Base-by-base conservation (phyloP, 139 green algal species). In the Penium margaritaceum region DNA sequence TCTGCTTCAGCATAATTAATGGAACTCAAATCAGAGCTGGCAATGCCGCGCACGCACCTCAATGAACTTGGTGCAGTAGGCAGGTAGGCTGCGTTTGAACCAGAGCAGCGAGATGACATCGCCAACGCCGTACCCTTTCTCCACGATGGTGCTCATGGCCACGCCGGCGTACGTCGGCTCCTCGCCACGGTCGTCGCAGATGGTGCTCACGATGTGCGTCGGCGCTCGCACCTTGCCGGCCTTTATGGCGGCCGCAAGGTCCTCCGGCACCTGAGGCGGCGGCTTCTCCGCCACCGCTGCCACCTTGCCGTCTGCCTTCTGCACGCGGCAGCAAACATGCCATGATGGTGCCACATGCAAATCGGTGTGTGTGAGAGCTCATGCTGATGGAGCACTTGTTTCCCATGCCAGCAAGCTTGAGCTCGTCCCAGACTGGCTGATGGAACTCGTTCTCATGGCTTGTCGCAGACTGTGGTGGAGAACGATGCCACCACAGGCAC, bases 41-140 rank as follows among this genome's bases (percentile, higher is more conserved):
- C n/a, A n/a, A n/a, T n/a, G n/a, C n/a, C n/a, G n/a, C n/a, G n/a
- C n/a, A n/a, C n/a, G 46, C 37, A 74, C 74, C 69, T 97, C 91
- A 36, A 97, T 95, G 84, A 97, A 97, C 65, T 90, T 87, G 33
- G 90, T 94, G 38, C 90, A 93, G 75, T 97, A 97, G 53, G 67
- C 75, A 6, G 89, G 89, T 2, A 87, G 82, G n/a, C 29, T 62
- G 47, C 81, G 80, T 63, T 86, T 86, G 53, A 86, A 88, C 86
- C 86, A 95, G 54, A 95, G 85, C 84, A 95, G 76, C 14, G 69
- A 74, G 51, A 97, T 89, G 54, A 95, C 92, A 69, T 97, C 91
- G 0, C 88, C 91, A 9, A 97, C 78, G 35, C 84, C 86, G 62
- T 87, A 90, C 67, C 91, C 89, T 0, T 74, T 77, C 79, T 91